Base-by-base conservation (phyloP, 208 protist genomes). In the Acanthamoeba castellanii region DNA sequence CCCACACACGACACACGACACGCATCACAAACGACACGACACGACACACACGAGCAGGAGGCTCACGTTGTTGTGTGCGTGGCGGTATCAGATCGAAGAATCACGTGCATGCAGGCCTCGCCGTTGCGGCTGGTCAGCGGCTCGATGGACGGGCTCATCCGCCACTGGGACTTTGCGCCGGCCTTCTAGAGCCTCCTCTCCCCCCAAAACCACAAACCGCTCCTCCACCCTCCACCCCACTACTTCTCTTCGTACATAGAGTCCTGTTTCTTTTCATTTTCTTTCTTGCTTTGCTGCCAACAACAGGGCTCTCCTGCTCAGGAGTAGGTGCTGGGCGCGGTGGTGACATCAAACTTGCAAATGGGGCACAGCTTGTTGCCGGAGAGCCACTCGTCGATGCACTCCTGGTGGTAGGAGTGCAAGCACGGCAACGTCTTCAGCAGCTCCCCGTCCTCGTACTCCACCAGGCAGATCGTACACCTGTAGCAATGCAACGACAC, bases 391-490 rank as follows among this genome's bases (percentile, higher is more conserved):
- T 27, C 42, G 42, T 93, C 88, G 64, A 93, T 93, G 88, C 88
- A 93, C 13, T 42, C 55, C 61, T 78, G 61, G 47, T 93, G 88
- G 66, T 93, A 93, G 66, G 20, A 34, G 61, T 93, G 88, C 22
- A 78, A 4, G 37, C 88, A 93, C 11, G 88, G 88, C 57, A 93
- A 42, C 61, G 64, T 76, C 22, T 42, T 27, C 30, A 93, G 61
- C 59, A 42, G 25, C n/a, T 93, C 88, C 11, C 64, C 88, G 27
- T 93, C 61, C 88, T 93, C 88, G 47, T 78, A 93, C 37, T 93
- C 88, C 22, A 57, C 37, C 66, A 93, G 42, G 37, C 88, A 93
- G 55, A 93, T 93, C 8, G 66, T 93, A 14, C 88, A 93, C 61
- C 55, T 93, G 30, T 3, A 7, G 4, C 0, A 14, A 66, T 25